Percentiles rank a stretch among this genome's conserved stretches.
Conservation (phyloP, 192 early-diverging fungal species). For the Podila epigama region DNA sequence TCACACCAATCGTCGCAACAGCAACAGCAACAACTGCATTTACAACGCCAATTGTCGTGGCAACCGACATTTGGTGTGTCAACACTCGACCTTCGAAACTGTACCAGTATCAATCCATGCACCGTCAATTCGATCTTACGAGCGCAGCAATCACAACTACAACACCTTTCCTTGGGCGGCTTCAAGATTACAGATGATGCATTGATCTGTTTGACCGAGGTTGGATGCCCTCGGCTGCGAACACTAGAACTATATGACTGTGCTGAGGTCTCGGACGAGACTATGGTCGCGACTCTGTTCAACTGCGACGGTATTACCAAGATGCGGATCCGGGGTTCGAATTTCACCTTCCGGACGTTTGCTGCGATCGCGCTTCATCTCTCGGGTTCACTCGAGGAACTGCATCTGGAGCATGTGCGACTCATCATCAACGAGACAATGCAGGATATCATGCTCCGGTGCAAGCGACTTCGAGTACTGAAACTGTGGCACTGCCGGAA, state of each 20-base stretch:
- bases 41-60: neutral
- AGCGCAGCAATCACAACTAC: conserved; percentile 12
- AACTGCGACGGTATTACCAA: conserved; percentile 31
- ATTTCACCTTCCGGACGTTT: conserved; percentile 40
- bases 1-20: no score
- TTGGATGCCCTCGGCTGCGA: neutral
- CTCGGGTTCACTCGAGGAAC: conserved; percentile 21
- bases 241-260: conserved; percentile 15
- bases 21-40: neutral
- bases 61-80: conserved; percentile 1
- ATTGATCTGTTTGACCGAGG: conserved; percentile 14
- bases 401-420: conserved; percentile 37
- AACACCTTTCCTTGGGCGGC: conserved; percentile 24
- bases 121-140: conserved; percentile 8
- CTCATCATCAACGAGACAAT: conserved; percentile 40
- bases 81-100: conserved; percentile 26
- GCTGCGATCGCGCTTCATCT: conserved; percentile 28
- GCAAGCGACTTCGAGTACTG: conserved; percentile 9
- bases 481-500: conserved; percentile 44
- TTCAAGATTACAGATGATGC: conserved; percentile 34
- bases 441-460: conserved; percentile 28
- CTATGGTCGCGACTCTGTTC: conserved; percentile 42
- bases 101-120: conserved; percentile 10
- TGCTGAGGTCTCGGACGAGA: conserved; percentile 42
- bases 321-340: conserved; percentile 27